These are phyloP conservation scores for Neurospora cerealis DNA, from an alignment of 495 filamentous ascomycete species.

Conservation along the genomic window DNA sequence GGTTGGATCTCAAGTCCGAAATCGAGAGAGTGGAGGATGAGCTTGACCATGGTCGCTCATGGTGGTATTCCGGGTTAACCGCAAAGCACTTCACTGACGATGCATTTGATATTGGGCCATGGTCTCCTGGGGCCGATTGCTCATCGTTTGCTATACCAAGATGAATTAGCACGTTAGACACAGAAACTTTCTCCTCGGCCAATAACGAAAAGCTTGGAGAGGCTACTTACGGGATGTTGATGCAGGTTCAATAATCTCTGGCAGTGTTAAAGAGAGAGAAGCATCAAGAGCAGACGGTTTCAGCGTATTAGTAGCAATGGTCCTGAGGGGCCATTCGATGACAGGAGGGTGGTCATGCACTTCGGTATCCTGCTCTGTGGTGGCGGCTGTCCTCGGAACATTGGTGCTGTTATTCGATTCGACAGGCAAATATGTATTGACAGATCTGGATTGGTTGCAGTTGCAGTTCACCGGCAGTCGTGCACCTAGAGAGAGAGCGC, in stretches of 20 bases:
- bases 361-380: background rate
- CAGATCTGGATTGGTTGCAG: slow-evolving; percentile 9
- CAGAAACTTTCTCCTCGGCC: background rate
- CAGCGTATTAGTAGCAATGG: background rate
- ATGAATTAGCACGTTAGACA: background rate
- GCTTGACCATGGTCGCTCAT: slow-evolving; percentile 26
- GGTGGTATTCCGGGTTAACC: background rate
- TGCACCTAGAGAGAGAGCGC: background rate
- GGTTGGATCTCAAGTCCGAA: slow-evolving; percentile 29
- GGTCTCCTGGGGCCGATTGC: background rate
- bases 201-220: background rate
- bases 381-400: background rate
- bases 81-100: background rate
- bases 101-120: background rate
- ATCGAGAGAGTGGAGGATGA: slow-evolving; percentile 30
- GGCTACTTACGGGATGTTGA: background rate
- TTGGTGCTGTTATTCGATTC: background rate
- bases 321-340: background rate
- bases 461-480: background rate
- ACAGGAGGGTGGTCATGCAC: background rate
- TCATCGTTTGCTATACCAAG: background rate
- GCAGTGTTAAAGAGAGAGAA: background rate
- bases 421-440: slow-evolving; percentile 12
- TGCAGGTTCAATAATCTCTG: background rate
- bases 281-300: background rate